Evolutionary conservation across 192 early-diverging fungal genomes (phyloP), one percentile per base, ranked within the genome.

Genomic region (Coemansia sp.): DNA sequence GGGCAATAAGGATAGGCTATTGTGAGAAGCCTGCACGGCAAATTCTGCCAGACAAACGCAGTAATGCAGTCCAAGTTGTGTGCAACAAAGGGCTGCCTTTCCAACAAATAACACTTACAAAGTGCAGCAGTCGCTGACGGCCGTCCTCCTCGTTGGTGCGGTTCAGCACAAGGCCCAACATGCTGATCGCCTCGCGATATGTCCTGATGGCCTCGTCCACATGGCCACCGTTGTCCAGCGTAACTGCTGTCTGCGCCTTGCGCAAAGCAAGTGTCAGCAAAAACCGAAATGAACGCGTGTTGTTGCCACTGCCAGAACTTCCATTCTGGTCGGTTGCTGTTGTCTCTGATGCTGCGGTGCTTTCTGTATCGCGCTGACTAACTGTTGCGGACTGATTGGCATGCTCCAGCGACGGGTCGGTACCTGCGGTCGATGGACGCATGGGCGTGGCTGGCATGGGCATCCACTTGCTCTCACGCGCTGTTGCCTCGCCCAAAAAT

Each of bases 181-280:
- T 80, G 69, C 77, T 80, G 55, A 84, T 81, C n/a, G 82, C 77
- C 64, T 84, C 82, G 47, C 74, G 63, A 65, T 84, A 84, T 11
- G 78, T 77, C 37, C 71, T 68, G 35, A 77, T 77, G 37, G 82
- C 78, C 47, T 80, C 78, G 19, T 75, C 74, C 7, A 84, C 71
- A 67, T 78, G 77, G 14, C 74, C 75, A 17, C 75, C 74, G 25
- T 84, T 76, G 50, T 84, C 82, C 50, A 75, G 59, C 0, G 72
- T 78, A n/a, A 84, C 82, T 14, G 82, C 82, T 2, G 73, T 80
- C 51, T 81, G 74, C 2, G 82, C 82, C 61, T 81, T 80, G 63
- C 78, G 77, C 56, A 84, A 64, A 4, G 82, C 82, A 25, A 84
- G 62, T 9, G 74, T 77, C 52, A 84, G 52, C 10, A 84, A 51